phyloP scores from a whole-genome alignment of 2,329 filamentous ascomycete genomes.

The Diaporthe amygdali region DNA sequence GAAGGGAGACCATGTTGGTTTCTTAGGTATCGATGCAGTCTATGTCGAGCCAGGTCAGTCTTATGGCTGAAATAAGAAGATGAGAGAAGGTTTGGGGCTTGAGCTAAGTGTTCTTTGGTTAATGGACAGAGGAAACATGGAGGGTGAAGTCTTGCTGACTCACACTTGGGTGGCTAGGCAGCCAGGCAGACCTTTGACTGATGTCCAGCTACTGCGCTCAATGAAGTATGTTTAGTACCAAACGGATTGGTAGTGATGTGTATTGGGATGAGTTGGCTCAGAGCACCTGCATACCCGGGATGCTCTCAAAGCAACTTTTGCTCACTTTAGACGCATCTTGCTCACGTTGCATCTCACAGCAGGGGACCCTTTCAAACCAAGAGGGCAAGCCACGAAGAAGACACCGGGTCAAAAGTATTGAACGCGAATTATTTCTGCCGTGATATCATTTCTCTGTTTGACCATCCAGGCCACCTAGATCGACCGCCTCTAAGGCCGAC shows the following conservation, averaged over 20 bases:
- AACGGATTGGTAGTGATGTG: too few relatives aligned
- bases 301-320: background rate
- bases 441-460: constrained; percentile 23
- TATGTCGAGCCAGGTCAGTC: background rate
- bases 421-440: constrained; percentile 13
- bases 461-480: background rate
- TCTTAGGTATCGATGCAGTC: background rate
- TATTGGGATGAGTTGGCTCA: too few relatives aligned
- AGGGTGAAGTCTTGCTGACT: background rate
- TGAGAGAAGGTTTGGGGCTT: background rate
- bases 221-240: too few relatives aligned
- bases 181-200: background rate
- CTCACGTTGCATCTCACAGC: background rate
- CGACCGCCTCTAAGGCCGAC: constrained; percentile 17
- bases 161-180: background rate
- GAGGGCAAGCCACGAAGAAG: background rate
- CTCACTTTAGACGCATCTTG: background rate
- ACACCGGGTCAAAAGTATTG: background rate
- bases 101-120: background rate
- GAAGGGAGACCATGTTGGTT: background rate
- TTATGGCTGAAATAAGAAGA: background rate
- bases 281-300: too few relatives aligned
- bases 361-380: background rate
- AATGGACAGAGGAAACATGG: background rate
- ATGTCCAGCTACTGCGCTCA: background rate